Evolutionary conservation across 176 grass and related monocot species (phyloP), one percentile per base, ranked within the genome.

Genomic region (Canna indica): DNA sequence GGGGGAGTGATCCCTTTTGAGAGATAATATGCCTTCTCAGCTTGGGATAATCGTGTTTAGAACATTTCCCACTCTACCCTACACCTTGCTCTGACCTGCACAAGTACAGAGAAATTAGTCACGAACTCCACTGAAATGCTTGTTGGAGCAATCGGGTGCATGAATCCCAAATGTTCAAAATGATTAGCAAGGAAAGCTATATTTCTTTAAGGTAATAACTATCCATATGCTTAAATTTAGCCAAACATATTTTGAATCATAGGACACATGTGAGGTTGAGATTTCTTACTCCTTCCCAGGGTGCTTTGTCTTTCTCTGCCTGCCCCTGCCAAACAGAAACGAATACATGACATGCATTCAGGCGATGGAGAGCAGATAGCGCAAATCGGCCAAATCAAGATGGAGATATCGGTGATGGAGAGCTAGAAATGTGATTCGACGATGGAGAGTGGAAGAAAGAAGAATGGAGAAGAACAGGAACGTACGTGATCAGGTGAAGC

Each of bases 11-110:
- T 78, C 41, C 86, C 86, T 75, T 85, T 87, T 71, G 79, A 82
- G 71, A 85, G 85, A 77, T 91, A 97, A 68, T 97, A 87, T 5
- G 81, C 79, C 70, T 82, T 89, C 77, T 97, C 88, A 0, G 93
- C 93, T 24, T 96, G 86, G 0, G 79, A 70, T 81, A 91, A 48
- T 39, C 93, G 81, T 18, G 79, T 80, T 80, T 90, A 82, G 53
- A 97, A 90, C 67, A 86, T 87, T 54, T 69, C 81, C 88, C 88
- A 91, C 77, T 97, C 93, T 71, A 89, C 91, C 42, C 81, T 71
- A 78, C 93, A 96, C 44, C 93, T 82, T 2, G 67, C 79, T 25
- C 86, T 87, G 76, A 96, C 89, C 89, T 87, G 75, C 26, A 9
- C 53, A 53, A 50, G 16, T 13, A 22, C 1, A 5, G 4, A 8